Conservation (phyloP, 208 protist genomes). For the Leishmania martiniquensis region DNA sequence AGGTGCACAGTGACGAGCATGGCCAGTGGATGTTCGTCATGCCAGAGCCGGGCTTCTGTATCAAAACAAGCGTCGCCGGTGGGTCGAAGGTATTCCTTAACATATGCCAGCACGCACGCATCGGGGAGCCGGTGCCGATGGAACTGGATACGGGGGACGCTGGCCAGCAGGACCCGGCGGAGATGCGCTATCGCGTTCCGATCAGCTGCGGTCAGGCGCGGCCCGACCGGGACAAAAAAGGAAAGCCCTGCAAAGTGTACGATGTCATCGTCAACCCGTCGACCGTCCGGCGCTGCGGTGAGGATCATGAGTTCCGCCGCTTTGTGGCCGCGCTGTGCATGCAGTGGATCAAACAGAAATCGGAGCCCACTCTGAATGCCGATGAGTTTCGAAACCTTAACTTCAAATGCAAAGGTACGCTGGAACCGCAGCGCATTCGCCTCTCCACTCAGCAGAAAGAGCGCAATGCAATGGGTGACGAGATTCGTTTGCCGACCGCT, state of each 20-base stretch:
- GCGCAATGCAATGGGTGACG: slow-evolving; percentile 81
- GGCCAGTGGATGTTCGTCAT: slow-evolving; percentile 91
- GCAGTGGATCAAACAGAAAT: slow-evolving; percentile 92
- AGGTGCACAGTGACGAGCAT: slow-evolving; percentile 86
- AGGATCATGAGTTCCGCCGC: slow-evolving; percentile 84
- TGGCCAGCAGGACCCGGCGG: slow-evolving; percentile 30
- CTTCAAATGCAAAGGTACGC: slow-evolving; percentile 85
- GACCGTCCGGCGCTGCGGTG: slow-evolving; percentile 66
- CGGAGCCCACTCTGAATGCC: slow-evolving; percentile 85
- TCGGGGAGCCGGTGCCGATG: slow-evolving; percentile 90
- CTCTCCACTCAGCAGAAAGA: slow-evolving; percentile 49
- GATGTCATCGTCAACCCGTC: slow-evolving; percentile 90
- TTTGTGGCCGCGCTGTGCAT: slow-evolving; percentile 90
- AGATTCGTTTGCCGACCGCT: slow-evolving; percentile 77
- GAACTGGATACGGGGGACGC: slow-evolving; percentile 15
- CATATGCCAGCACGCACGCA: slow-evolving; percentile 83
- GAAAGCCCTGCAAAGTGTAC: slow-evolving; percentile 89
- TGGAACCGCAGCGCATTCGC: slow-evolving; percentile 89
- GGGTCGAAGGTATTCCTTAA: slow-evolving; percentile 92
- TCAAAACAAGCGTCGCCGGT: slow-evolving; percentile 73
- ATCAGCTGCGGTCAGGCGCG: slow-evolving; percentile 89
- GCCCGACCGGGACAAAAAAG: slow-evolving; percentile 82
- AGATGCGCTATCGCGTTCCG: slow-evolving; percentile 83
- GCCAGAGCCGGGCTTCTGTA: slow-evolving; percentile 82
- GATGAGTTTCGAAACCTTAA: slow-evolving; percentile 90